Conservation (phyloP, 2,329 filamentous ascomycete genomes). For the Phyllosticta ampelicida region DNA sequence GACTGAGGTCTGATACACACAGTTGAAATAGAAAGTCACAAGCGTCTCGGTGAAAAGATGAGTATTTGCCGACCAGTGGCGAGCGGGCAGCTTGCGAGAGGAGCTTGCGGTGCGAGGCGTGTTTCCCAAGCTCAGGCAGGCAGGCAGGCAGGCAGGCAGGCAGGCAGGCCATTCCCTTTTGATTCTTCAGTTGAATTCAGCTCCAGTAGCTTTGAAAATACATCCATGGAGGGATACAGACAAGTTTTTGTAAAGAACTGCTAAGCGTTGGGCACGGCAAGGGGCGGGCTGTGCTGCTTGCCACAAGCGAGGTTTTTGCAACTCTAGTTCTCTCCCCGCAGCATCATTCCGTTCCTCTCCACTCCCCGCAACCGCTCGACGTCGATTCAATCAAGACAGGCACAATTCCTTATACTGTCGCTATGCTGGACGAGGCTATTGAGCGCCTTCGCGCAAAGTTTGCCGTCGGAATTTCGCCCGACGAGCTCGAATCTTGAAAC, state of each 20-base stretch:
- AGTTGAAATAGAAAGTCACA: too few relatives aligned
- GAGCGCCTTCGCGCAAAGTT: slow-evolving; percentile 48
- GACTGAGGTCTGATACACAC: too few relatives aligned
- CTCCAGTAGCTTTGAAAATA: too few relatives aligned
- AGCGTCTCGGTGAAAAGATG: not conserved
- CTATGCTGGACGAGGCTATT: slow-evolving; percentile 42
- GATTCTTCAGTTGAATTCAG: too few relatives aligned
- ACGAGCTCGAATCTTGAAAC: slow-evolving; percentile 36
- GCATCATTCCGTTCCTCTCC: not conserved
- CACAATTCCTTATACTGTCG: slow-evolving; percentile 28
- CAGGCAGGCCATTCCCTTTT: too few relatives aligned
- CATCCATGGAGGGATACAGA: too few relatives aligned
- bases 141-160: too few relatives aligned
- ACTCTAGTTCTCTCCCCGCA: not conserved
- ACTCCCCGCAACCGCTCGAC: not conserved
- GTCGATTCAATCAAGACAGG: not conserved
- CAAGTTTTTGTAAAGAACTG: too few relatives aligned
- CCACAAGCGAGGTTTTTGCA: not conserved
- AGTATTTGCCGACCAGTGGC: not conserved
- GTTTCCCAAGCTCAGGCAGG: too few relatives aligned
- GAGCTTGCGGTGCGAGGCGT: too few relatives aligned
- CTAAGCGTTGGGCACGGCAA: too few relatives aligned
- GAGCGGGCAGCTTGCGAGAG: not conserved
- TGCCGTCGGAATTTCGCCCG: slow-evolving; percentile 42
- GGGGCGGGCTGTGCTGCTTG: not conserved